Percentiles rank a stretch among this genome's conserved stretches.
These are phyloP conservation scores for Cryptosporidium viatorum DNA, from an alignment of 169 alveolate species.

Conservation along the genomic window DNA sequence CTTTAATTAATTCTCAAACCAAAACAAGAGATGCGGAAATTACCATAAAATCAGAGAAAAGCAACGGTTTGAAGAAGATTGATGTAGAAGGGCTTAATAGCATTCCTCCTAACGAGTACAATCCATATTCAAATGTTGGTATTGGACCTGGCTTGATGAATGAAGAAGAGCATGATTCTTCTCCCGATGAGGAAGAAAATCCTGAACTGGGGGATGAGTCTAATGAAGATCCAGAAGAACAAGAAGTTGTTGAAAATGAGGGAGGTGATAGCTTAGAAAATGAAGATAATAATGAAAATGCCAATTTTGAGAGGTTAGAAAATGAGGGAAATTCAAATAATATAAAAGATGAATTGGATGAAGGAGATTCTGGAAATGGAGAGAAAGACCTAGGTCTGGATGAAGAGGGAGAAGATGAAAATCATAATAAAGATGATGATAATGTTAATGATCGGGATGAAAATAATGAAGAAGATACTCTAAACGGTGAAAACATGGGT, in stretches of 20 bases:
- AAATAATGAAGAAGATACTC: not conserved
- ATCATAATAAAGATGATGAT: not conserved
- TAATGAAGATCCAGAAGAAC: not conserved
- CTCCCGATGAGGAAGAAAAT: not conserved
- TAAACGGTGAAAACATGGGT: not conserved
- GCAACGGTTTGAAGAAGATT: constrained; percentile 24
- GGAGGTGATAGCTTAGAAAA: not conserved
- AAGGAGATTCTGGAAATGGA: not conserved
- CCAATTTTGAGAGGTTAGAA: not conserved
- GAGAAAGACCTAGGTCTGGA: not conserved
- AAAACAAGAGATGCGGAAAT: not conserved
- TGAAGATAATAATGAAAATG: not conserved
- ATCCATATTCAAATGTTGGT: constrained; percentile 7
- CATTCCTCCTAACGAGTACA: not conserved
- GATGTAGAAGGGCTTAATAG: constrained; percentile 23
- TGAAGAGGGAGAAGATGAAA: not conserved
- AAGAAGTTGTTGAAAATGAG: not conserved
- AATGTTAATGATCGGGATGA: not conserved
- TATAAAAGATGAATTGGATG: not conserved
- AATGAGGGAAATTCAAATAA: not conserved
- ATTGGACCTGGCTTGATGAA: not conserved
- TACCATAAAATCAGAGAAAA: not conserved
- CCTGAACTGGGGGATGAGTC: not conserved
- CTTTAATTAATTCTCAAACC: not conserved
- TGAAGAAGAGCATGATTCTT: not conserved